Conservation (phyloP, 108 stramenopile species). For the Schizochytrium sp. region DNA sequence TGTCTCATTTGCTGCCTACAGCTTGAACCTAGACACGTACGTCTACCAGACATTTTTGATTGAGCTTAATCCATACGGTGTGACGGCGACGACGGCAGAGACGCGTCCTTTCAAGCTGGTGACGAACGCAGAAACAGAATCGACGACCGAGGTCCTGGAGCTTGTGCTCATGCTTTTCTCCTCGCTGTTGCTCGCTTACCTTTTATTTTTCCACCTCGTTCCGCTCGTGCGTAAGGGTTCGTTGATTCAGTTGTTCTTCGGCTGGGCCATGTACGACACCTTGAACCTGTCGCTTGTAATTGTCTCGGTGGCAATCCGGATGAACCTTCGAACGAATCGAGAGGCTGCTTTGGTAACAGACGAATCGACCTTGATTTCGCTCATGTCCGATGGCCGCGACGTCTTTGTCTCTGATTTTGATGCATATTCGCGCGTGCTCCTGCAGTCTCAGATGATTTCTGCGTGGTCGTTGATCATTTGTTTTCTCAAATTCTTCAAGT, state of each 20-base stretch:
- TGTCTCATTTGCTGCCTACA: neutral
- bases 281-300: neutral
- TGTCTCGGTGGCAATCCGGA: neutral
- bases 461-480: neutral
- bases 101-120: neutral
- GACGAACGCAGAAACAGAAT: neutral
- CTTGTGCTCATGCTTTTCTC: neutral
- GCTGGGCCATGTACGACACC: neutral
- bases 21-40: neutral
- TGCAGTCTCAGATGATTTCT: neutral
- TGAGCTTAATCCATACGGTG: neutral
- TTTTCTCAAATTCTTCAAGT: constrained; percentile 1
- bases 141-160: neutral
- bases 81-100: neutral
- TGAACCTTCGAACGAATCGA: neutral
- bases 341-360: neutral
- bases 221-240: neutral
- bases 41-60: neutral
- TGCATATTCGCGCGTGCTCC: neutral
- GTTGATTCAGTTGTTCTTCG: neutral
- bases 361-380: neutral
- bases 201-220: neutral
- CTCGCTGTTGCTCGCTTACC: neutral
- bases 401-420: neutral
- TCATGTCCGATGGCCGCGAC: neutral